Conservation (phyloP, 257 asterid genomes). For the Solanum chmielewskii region DNA sequence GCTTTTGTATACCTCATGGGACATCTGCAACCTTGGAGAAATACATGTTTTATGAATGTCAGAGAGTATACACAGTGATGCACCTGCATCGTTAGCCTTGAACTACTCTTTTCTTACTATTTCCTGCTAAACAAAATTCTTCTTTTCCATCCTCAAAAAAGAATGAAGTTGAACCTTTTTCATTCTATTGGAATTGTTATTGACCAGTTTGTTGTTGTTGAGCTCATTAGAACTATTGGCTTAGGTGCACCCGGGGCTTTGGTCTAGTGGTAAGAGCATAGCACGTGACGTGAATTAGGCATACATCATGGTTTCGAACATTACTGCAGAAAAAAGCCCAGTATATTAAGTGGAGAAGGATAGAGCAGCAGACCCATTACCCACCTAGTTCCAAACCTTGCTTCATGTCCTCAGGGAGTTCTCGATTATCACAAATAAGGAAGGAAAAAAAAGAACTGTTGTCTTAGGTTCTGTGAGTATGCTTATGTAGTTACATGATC, state of each 20-base stretch:
- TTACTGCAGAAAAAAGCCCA: background rate
- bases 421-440: background rate
- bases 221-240: background rate
- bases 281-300: background rate
- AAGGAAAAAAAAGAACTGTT: background rate
- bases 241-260: background rate
- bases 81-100: background rate
- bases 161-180: background rate
- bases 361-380: background rate
- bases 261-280: background rate
- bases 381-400: background rate
- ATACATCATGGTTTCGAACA: background rate
- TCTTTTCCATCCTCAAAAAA: background rate
- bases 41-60: background rate
- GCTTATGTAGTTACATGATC: background rate
- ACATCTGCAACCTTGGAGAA: background rate
- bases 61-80: background rate
- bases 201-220: background rate
- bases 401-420: background rate
- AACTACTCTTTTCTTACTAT: background rate
- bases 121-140: background rate
- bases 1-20: background rate
- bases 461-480: background rate
- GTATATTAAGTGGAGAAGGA: background rate
- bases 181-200: background rate